These are phyloP conservation scores for Phyllosticta citriasiana DNA, from an alignment of 2,329 filamentous ascomycete genomes.

Conservation along the genomic window DNA sequence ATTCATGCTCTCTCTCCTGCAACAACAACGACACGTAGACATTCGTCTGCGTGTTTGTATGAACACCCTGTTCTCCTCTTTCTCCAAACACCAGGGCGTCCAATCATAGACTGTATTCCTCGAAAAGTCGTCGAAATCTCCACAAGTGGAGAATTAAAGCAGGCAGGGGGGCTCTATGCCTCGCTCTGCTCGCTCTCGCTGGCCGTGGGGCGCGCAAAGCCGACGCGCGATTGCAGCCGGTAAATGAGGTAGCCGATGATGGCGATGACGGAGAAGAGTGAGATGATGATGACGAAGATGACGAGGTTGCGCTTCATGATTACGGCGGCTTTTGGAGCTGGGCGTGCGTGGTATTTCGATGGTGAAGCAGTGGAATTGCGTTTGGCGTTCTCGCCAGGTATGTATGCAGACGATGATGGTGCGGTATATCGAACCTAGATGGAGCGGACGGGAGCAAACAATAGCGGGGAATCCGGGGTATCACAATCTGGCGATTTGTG, in stretches of 20 bases:
- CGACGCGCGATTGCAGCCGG: conserved; percentile 36
- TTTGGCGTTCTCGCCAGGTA: background rate
- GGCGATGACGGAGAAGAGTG: conserved; percentile 42
- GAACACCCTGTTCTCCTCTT: no score
- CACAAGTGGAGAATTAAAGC: background rate
- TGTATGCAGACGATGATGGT: background rate
- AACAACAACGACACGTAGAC: no score
- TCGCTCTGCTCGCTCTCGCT: conserved; percentile 24
- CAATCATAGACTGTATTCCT: no score
- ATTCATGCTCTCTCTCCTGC: no score
- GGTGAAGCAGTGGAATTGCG: background rate
- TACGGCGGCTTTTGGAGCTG: background rate
- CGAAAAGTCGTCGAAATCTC: no score
- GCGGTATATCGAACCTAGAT: background rate
- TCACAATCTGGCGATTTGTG: background rate
- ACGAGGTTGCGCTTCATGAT: conserved; percentile 43
- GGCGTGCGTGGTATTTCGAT: background rate
- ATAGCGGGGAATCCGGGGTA: background rate
- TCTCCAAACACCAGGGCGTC: no score
- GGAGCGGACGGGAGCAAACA: background rate
- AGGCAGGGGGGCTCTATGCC: conserved; percentile 5
- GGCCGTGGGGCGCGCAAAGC: conserved; percentile 11
- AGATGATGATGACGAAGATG: conserved; percentile 43
- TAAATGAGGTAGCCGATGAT: conserved; percentile 41
- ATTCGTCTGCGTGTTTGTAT: no score